Evolutionary conservation across 2,329 filamentous ascomycete genomes (phyloP), one percentile per base, ranked within the genome.

Genomic region (Fusarium avenaceum): DNA sequence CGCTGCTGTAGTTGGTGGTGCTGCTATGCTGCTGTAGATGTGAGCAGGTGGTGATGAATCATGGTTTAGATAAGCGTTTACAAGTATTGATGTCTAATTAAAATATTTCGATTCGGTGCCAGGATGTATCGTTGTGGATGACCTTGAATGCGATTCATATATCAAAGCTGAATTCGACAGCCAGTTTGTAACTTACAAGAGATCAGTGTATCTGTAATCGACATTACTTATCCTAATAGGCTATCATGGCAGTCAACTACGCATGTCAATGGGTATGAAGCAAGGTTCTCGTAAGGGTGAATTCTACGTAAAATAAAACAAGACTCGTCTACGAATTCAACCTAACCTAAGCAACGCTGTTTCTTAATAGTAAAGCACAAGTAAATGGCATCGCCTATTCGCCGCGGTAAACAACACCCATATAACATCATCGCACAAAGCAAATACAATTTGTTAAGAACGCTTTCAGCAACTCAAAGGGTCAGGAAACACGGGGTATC

Each of bases 1-100:
- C 19, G 74, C 79, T 26, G 79, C 76, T 22, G 76, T 77, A 39
- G 70, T 79, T 24, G 79, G 77, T 9, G 78, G 76, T 58, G 76
- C 72, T 19, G 67, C 45, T n/a, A 70, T 82, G 66, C 49, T 80
- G 50, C 30, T 81, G 43, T 81, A 76, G 38, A 57, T 39, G 14
- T 32, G 47, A 38, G 28, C 8, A 38, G 33, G 28, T 10, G 17
- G 38, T 44, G 11, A 43, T 52, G 14, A 46, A 38, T 52, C 7
- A 46, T 39, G 42, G 28, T 56, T 65, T 35, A 50, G 24, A 40
- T 40, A 30, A 32, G 42, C 26, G 38, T 30, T 62, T 35, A 35
- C 56, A 52, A 56, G 35, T 45, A 22, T 46, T 51, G 26, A 59
- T 48, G 30, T 44, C 38, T 62, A 62, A 56, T 66, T 49, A 32